Conservation (phyloP, 768 basidiomycete genomes). For the Russula ochroleuca region DNA sequence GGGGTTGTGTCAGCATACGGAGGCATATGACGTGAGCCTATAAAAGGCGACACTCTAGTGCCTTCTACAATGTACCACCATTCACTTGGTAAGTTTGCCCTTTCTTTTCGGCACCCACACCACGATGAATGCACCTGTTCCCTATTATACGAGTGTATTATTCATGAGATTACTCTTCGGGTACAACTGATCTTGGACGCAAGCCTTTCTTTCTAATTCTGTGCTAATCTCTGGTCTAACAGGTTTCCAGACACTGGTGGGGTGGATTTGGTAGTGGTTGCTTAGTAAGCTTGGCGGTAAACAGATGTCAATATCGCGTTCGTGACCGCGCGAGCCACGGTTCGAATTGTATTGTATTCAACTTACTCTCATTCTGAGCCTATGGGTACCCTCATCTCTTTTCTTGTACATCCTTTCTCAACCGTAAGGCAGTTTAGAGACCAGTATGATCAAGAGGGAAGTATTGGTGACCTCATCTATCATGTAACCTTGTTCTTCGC, state of each 20-base stretch:
- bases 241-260: not conserved
- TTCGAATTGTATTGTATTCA: constrained; percentile 10
- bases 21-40: constrained; percentile 21
- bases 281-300: constrained; percentile 19
- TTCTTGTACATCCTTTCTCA: constrained; percentile 48
- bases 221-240: not conserved
- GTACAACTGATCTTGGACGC: constrained; percentile 11
- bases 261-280: not conserved
- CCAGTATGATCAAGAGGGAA: constrained; percentile 33
- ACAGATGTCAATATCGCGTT: constrained; percentile 26
- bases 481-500: constrained; percentile 66
- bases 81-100: constrained; percentile 3
- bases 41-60: constrained; percentile 9
- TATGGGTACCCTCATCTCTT: constrained; percentile 35
- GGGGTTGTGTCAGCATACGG: constrained; percentile 7
- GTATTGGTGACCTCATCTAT: constrained; percentile 55
- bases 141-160: constrained; percentile 49
- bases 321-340: constrained; percentile 21
- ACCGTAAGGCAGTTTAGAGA: constrained; percentile 48
- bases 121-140: constrained; percentile 51
- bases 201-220: not conserved
- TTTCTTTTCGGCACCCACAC: not conserved
- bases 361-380: not conserved
- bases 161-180: constrained; percentile 10
- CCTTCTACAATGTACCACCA: not conserved